A percentile compares a stretch with the other conserved stretches of the same genome.
These are phyloP conservation scores for Talaromyces albobiverticillius DNA, from an alignment of 2,329 filamentous ascomycete species.

Conservation along the genomic window DNA sequence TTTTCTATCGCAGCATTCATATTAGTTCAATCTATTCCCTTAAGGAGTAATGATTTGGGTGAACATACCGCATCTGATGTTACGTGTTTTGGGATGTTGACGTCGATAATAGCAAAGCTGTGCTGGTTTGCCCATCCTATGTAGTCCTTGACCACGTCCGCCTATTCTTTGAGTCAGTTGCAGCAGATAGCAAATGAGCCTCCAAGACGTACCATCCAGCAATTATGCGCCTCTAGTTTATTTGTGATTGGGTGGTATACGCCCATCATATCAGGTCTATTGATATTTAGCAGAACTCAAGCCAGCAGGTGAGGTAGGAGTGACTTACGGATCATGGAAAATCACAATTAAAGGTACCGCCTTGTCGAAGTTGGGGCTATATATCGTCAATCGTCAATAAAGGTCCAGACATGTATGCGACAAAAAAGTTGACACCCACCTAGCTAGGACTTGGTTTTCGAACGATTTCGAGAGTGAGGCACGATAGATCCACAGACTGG, in stretches of 20 bases:
- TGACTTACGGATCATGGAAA: conserved; percentile 80
- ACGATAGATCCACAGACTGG: conserved; percentile 74
- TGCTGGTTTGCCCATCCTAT: conserved; percentile 78
- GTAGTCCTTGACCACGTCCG: conserved; percentile 76
- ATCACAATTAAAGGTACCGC: conserved; percentile 73
- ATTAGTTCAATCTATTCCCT: not conserved
- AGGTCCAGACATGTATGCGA: not conserved
- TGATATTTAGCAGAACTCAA: conserved; percentile 15
- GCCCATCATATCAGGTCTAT: conserved; percentile 67
- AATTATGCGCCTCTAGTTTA: conserved; percentile 75
- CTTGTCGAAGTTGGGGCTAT: conserved; percentile 61
- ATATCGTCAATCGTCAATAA: not conserved
- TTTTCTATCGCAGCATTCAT: not conserved
- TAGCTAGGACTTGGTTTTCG: conserved; percentile 81
- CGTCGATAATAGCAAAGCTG: conserved; percentile 80
- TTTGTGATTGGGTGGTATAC: conserved; percentile 69
- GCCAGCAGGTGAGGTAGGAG: not conserved
- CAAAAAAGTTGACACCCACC: conserved; percentile 42
- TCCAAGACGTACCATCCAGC: conserved; percentile 69
- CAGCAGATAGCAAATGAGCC: conserved; percentile 9
- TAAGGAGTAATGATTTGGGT: not conserved
- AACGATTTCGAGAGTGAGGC: conserved; percentile 72
- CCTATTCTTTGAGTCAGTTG: conserved; percentile 49
- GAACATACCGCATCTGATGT: conserved; percentile 59
- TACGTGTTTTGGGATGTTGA: conserved; percentile 81